Evolutionary conservation across 441 rosid genomes (phyloP), one percentile per base, ranked within the genome.

Genomic region (Daphne laureola): DNA sequence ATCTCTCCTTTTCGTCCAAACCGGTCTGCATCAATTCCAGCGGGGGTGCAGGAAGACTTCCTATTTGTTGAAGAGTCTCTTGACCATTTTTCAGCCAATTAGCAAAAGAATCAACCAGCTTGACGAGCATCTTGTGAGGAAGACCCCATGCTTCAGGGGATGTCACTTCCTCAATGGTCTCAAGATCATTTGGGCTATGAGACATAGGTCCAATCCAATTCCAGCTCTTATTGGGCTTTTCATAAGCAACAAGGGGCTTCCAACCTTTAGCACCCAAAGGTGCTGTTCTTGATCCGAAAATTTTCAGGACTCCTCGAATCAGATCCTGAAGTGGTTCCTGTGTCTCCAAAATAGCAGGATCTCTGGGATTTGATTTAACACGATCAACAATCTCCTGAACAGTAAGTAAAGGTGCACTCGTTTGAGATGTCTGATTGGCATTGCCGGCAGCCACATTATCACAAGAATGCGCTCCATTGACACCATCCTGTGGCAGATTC

Each of bases 41-140:
- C 1, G 99, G 99, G 14, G 99, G 99, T 43, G 84, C 83, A n/a
- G 98, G 98, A 71, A 94, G 98, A 70, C 95, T 88, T 25, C 99
- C 99, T 51, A 94, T 82, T 73, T 81, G 94, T 57, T 83, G 94
- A 61, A 94, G 96, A 46, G 92, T 94, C 73, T 94, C 98, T 70
- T 88, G 96, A 61, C 96, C 85, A 62, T 82, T 84, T 77, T 90
- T 90, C 65, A 94, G 94, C 99, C 99, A 90, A 69, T 77, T 88
- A 48, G 99, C 99, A 69, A 90, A 94, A 4, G 96, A 83, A 69
- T 94, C 96, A 43, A 94, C 99, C 78, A 94, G 68, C 77, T 94
- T 94, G 54, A 88, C 96, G 59, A 90, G 94, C 91, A 86, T 82
- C 75, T 94, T 94, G 67, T 84, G 94, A 5, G 96, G 84, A 56